Percentiles rank a stretch among this genome's conserved stretches.
These are phyloP conservation scores for Mycena indigotica DNA, from an alignment of 768 basidiomycete genomes.

Conservation along the genomic window DNA sequence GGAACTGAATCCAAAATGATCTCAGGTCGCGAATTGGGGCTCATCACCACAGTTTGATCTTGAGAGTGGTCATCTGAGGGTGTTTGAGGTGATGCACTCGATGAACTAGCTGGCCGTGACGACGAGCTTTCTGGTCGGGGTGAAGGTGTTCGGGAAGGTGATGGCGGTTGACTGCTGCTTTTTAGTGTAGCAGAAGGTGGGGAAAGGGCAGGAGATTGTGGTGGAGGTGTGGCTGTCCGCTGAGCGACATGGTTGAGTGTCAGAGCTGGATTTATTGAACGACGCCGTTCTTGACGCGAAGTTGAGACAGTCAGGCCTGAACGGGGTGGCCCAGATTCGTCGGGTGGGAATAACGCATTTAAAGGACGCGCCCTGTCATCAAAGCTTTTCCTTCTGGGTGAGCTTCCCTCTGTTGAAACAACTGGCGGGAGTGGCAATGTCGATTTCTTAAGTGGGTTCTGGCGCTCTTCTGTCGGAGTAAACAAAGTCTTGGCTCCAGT, in stretches of 20 bases:
- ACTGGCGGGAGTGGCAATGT: conserved; percentile 42
- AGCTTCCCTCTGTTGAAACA: conserved; percentile 22
- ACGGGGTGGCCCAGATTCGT: conserved; percentile 23
- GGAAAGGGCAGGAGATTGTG: conserved; percentile 32
- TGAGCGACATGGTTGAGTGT: conserved; percentile 37
- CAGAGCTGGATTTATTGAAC: conserved; percentile 52
- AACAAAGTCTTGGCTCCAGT: no score
- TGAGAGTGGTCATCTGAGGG: conserved; percentile 36
- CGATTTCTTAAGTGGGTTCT: conserved; percentile 38
- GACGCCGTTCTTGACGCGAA: conserved; percentile 45
- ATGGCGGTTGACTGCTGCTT: conserved; percentile 30
- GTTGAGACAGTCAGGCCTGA: conserved; percentile 38
- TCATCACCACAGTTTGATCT: conserved; percentile 46
- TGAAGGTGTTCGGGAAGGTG: conserved; percentile 32
- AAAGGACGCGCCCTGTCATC: conserved; percentile 49
- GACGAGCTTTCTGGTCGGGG: conserved; percentile 34
- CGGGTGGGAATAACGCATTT: conserved; percentile 38
- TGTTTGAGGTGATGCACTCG: conserved; percentile 40
- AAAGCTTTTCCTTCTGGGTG: conserved; percentile 42
- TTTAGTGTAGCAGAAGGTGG: conserved; percentile 37
- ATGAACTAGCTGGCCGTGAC: conserved; percentile 27
- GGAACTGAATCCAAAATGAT: conserved; percentile 31
- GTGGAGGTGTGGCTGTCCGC: conserved; percentile 21
- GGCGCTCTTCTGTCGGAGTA: conserved; percentile 17
- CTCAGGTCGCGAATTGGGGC: conserved; percentile 36